These are phyloP conservation scores for Serendipita sp. DNA, from an alignment of 768 basidiomycete species.

Conservation along the genomic window DNA sequence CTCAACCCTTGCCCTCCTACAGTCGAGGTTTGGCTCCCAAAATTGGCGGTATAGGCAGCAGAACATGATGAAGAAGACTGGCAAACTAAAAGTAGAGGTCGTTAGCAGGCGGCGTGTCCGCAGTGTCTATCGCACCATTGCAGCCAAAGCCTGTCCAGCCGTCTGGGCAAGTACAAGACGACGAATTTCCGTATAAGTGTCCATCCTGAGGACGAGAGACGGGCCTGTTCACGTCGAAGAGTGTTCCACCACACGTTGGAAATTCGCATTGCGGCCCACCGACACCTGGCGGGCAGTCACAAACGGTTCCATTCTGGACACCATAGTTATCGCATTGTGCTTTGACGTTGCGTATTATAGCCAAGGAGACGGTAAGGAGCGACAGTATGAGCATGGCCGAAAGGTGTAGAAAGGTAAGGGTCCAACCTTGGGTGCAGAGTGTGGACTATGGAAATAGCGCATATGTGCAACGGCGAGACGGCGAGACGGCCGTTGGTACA, in stretches of 20 bases:
- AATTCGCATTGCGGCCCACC: slow-evolving; percentile 52
- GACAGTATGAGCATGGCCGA: background rate
- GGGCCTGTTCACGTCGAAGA: slow-evolving; percentile 45
- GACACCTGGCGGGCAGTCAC: slow-evolving; percentile 70
- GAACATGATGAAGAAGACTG: slow-evolving; percentile 49
- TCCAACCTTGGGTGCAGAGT: no score
- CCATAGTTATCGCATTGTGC: slow-evolving; percentile 55
- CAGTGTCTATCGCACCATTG: slow-evolving; percentile 22
- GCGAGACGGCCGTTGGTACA: no score
- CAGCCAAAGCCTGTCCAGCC: slow-evolving; percentile 71
- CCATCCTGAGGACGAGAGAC: slow-evolving; percentile 27
- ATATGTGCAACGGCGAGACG: no score
- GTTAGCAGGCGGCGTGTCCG: background rate
- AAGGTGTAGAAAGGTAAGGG: background rate
- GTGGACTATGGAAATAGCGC: no score
- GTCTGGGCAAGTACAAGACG: slow-evolving; percentile 48
- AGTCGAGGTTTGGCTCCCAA: slow-evolving; percentile 18
- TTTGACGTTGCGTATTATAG: background rate
- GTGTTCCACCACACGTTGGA: slow-evolving; percentile 63
- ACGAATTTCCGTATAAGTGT: slow-evolving; percentile 34
- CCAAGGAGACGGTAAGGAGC: background rate
- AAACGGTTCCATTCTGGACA: slow-evolving; percentile 34
- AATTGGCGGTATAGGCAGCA: slow-evolving; percentile 32
- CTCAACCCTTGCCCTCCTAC: slow-evolving; percentile 17
- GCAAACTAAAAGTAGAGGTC: slow-evolving; percentile 35